Conservation (phyloP, 345 rosid species). For the Acer negundo region DNA sequence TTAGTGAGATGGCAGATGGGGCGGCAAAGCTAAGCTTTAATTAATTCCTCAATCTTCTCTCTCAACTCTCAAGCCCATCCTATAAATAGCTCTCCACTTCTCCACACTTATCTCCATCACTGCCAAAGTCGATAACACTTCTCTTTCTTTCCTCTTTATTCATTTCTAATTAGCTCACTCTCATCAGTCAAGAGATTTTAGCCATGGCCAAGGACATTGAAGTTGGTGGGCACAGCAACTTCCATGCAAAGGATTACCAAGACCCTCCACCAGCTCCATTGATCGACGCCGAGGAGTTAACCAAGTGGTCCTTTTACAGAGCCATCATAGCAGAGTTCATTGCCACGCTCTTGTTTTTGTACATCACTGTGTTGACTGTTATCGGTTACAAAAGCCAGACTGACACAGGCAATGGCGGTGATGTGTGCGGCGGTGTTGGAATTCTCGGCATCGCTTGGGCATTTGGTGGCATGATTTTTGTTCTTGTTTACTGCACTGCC, state of each 20-base stretch:
- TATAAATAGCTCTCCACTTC: slow-evolving; percentile 24
- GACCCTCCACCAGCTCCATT: slow-evolving; percentile 64
- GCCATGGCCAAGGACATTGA: slow-evolving; percentile 57
- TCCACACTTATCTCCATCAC: slow-evolving; percentile 2
- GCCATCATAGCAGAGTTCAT: slow-evolving; percentile 64
- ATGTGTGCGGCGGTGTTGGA: slow-evolving; percentile 56
- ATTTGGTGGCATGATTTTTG: slow-evolving; percentile 73
- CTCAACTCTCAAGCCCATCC: slow-evolving; percentile 6
- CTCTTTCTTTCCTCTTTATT: not conserved
- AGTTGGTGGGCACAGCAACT: slow-evolving; percentile 39
- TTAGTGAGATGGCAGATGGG: slow-evolving; percentile 40
- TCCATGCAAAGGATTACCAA: slow-evolving; percentile 50
- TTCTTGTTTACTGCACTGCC: slow-evolving; percentile 73
- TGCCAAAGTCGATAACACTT: not conserved
- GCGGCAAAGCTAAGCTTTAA: slow-evolving; percentile 38
- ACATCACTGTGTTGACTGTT: slow-evolving; percentile 62
- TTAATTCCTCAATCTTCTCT: slow-evolving; percentile 8
- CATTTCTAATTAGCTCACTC: not conserved
- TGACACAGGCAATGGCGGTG: slow-evolving; percentile 25
- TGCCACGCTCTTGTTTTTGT: slow-evolving; percentile 67
- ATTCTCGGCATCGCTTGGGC: slow-evolving; percentile 73
- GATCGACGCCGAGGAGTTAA: slow-evolving; percentile 50
- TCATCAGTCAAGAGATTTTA: slow-evolving; percentile 3
- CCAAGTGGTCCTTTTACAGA: slow-evolving; percentile 57
- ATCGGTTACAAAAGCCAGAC: slow-evolving; percentile 54